Evolutionary conservation across 1,284 basidiomycete species (phyloP), one percentile per base, ranked within the genome.

Genomic region (Pseudozyma sp.): DNA sequence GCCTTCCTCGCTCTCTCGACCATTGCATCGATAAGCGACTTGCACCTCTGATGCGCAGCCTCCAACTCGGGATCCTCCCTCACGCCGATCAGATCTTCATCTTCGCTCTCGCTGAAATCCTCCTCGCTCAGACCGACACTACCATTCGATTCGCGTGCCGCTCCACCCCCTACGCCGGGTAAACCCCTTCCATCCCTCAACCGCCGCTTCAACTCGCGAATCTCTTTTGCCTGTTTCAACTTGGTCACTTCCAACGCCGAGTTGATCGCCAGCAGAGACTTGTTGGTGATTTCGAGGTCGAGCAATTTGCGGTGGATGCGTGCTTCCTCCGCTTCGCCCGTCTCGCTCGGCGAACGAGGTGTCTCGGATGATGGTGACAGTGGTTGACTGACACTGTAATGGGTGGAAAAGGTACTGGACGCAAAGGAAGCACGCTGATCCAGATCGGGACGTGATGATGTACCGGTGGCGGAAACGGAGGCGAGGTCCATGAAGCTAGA

Each of bases 231-330:
- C 53, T 86, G 85, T 66, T 85, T 85, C 11, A 84, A 61, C 68
- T 86, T 85, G 19, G 78, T 77, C 10, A 80, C 77, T 48, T 87
- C 86, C 43, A 87, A 77, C 9, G 82, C 77, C 7, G 85, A 78
- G 69, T 87, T 87, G 81, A 87, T 85, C 8, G 82, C 81, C 49
- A 87, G 53, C 16, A 86, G 77, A n/a, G 82, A 84, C 43, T 81
- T 78, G 75, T 86, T 87, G 19, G 84, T 80, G 60, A 87, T 87
- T 58, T 87, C 85, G 7, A 87, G 77, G 58, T 87, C 86, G 10
- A 85, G 77, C 24, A 87, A 81, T 81, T 81, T 81, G 67, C 81
- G 79, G 33, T 78, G 72, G 14, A 77, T 57, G 17, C 77, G 78
- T 8, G 80, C 79, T 44, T 81, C 80, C 29, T 69, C 63, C 3